These are phyloP conservation scores for Drechslera avenae DNA, from an alignment of 2,329 filamentous ascomycete genomes.

Conservation along the genomic window DNA sequence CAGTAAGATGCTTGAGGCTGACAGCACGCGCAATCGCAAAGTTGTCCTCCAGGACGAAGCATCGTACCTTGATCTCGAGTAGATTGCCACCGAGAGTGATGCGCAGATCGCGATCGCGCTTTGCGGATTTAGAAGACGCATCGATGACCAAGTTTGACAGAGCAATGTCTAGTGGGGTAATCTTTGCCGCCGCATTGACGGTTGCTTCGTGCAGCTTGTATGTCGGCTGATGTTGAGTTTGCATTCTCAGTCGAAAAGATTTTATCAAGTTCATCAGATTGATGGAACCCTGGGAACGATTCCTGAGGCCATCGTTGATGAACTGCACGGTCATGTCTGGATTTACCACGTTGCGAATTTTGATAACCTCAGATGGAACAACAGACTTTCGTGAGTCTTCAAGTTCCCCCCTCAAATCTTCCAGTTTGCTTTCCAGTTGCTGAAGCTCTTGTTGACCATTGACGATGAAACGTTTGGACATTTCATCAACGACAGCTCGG, in stretches of 20 bases:
- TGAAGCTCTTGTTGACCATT: conserved; percentile 35
- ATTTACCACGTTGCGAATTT: not conserved
- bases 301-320: conserved; percentile 11
- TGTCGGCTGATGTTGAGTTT: conserved; percentile 44
- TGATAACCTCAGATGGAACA: not conserved
- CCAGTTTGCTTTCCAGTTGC: conserved; percentile 24
- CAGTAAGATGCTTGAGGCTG: not conserved
- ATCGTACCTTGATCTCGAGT: conserved; percentile 37
- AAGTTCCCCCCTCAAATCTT: conserved; percentile 22
- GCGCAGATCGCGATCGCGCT: conserved; percentile 36
- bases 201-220: conserved; percentile 50
- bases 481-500: conserved; percentile 46
- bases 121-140: conserved; percentile 13
- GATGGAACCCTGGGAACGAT: conserved; percentile 18
- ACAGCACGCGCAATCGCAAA: conserved; percentile 25
- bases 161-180: conserved; percentile 20
- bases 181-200: conserved; percentile 21
- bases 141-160: conserved; percentile 27
- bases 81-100: conserved; percentile 35
- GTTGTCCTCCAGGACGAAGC: conserved; percentile 38
- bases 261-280: conserved; percentile 26
- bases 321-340: conserved; percentile 2
- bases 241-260: conserved; percentile 24
- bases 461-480: conserved; percentile 46
- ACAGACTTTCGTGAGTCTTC: conserved; percentile 16